A percentile compares a stretch with the other conserved stretches of the same genome.
These are phyloP conservation scores for Paramecium octaurelia DNA, from an alignment of 73 alveolate species.

Conservation along the genomic window DNA sequence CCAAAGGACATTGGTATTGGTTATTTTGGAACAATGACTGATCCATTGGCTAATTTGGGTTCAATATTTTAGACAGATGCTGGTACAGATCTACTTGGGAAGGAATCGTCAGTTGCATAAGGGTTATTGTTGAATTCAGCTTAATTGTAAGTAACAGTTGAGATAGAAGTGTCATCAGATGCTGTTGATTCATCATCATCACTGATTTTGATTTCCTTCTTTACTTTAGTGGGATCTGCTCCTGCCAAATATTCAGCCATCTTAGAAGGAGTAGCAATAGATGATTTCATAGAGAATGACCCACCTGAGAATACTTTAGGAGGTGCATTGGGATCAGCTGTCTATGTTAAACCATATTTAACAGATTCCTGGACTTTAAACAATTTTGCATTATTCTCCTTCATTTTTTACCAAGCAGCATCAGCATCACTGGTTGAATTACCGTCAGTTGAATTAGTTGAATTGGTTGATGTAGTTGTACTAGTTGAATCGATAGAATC, in stretches of 20 bases:
- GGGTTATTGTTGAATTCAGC: not conserved
- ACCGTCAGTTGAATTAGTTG: not conserved
- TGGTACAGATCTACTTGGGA: not conserved
- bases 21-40: not conserved
- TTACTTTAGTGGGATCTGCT: not conserved
- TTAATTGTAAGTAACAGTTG: not conserved
- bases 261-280: slow-evolving; percentile 22
- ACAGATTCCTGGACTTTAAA: not conserved
- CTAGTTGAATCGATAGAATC: not conserved
- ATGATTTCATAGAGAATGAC: not conserved
- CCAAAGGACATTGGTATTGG: not conserved
- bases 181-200: not conserved
- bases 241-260: slow-evolving; percentile 25
- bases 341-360: not conserved
- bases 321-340: slow-evolving; percentile 10
- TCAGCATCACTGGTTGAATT: not conserved
- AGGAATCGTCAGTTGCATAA: not conserved
- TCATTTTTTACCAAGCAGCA: not conserved
- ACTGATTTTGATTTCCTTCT: not conserved
- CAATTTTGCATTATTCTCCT: not conserved
- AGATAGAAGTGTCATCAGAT: not conserved
- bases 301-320: slow-evolving; percentile 18
- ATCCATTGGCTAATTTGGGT: not conserved
- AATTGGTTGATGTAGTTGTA: not conserved
- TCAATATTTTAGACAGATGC: not conserved